Evolutionary conservation across 768 basidiomycete species (phyloP).

Genomic region (Pholiota microspora): DNA sequence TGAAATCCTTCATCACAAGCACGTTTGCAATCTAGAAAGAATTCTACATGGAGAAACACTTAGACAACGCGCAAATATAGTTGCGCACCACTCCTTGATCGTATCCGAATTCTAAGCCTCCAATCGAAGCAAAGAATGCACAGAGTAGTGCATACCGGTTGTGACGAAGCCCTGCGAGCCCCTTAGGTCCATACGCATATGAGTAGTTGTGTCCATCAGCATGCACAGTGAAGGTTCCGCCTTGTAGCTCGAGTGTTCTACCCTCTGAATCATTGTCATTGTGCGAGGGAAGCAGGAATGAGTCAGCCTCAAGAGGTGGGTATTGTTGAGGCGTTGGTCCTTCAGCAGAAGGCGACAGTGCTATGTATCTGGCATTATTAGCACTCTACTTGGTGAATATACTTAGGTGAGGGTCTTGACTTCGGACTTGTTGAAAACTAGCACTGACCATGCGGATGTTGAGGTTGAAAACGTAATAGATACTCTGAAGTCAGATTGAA

Average conservation of each 20-base stretch:
- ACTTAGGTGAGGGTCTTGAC: no score
- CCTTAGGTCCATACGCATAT: constrained; percentile 74
- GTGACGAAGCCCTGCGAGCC: constrained; percentile 57
- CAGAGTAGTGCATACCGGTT: constrained; percentile 68
- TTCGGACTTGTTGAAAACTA: no score
- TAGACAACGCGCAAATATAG: no score
- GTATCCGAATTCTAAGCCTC: constrained; percentile 78
- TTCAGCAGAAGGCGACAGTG: constrained; percentile 17
- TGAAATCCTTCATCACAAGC: constrained; percentile 78
- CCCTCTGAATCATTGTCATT: not conserved
- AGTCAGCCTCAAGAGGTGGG: constrained; percentile 12
- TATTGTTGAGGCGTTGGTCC: constrained; percentile 1
- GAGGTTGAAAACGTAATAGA: not conserved
- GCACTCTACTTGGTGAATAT: no score
- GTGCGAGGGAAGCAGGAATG: not conserved
- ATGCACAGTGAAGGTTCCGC: constrained; percentile 34
- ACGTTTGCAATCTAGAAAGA: constrained; percentile 68
- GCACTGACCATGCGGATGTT: not conserved
- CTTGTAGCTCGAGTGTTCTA: constrained; percentile 18
- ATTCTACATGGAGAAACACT: no score
- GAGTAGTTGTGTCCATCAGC: constrained; percentile 45
- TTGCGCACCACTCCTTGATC: constrained; percentile 69
- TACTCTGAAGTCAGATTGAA: not conserved
- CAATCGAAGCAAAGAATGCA: constrained; percentile 73
- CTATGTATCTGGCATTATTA: constrained; percentile 18